These are phyloP conservation scores for Citrus medica DNA, from an alignment of 345 rosid species.

Conservation along the genomic window DNA sequence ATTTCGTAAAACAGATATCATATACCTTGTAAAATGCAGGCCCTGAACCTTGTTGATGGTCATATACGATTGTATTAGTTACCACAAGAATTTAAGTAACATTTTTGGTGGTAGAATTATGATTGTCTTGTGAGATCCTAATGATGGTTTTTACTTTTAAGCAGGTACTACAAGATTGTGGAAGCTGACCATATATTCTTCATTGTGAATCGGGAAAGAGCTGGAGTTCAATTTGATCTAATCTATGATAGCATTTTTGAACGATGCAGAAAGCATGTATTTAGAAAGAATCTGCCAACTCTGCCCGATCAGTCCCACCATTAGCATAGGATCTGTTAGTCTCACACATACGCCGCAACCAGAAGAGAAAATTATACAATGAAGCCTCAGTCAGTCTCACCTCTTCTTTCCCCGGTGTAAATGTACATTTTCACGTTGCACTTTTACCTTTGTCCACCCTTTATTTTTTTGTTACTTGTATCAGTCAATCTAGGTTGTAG, in stretches of 20 bases:
- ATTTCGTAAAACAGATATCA: not conserved
- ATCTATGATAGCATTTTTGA: constrained; percentile 92
- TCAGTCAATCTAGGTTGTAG: not conserved
- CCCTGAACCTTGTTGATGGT: not conserved
- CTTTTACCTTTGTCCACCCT: not conserved
- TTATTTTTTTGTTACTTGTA: not conserved
- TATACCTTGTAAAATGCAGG: not conserved
- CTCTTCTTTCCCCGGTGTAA: not conserved
- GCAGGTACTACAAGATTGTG: constrained; percentile 91
- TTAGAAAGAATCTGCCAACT: constrained; percentile 53
- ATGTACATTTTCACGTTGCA: not conserved
- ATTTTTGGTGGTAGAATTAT: not conserved
- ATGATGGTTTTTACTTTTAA: not conserved
- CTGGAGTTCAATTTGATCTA: constrained; percentile 84
- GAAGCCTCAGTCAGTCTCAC: not conserved
- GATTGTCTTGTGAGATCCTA: constrained; percentile 3
- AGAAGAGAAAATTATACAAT: not conserved
- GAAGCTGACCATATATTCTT: constrained; percentile 89
- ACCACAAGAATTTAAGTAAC: not conserved
- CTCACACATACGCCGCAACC: not conserved
- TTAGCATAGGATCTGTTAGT: constrained; percentile 14
- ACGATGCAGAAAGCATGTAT: constrained; percentile 84
- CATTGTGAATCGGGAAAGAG: constrained; percentile 81
- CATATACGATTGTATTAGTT: not conserved
- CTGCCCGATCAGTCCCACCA: constrained; percentile 47